Evolutionary conservation across 2,329 filamentous ascomycete genomes (phyloP).

Genomic region (Chaetomium strumarium): DNA sequence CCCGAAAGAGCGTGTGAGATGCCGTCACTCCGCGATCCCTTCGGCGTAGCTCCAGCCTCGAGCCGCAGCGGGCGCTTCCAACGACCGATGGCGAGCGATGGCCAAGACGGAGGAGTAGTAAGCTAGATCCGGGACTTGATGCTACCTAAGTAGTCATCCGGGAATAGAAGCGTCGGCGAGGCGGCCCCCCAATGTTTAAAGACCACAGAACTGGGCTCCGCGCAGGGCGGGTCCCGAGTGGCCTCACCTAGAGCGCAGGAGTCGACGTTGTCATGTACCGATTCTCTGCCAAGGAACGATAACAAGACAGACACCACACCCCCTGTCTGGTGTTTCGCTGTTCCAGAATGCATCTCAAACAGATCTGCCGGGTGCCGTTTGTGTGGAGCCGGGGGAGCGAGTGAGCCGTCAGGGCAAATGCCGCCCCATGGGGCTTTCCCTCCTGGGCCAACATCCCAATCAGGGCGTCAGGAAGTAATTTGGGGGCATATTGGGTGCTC

Average conservation of each 20-base stretch:
- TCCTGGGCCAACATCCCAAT: constrained; percentile 18
- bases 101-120: constrained; percentile 15
- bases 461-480: constrained; percentile 20
- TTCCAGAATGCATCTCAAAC: not conserved
- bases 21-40: not conserved
- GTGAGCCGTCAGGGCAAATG: constrained; percentile 6
- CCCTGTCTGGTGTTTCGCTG: not conserved
- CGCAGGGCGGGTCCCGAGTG: constrained; percentile 3
- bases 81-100: constrained; percentile 17
- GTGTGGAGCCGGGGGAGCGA: constrained; percentile 11
- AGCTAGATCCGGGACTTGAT: constrained; percentile 13
- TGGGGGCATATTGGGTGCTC: constrained; percentile 24
- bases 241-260: constrained; percentile 7
- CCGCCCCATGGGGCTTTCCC: constrained; percentile 10
- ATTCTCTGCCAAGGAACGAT: constrained; percentile 20
- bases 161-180: constrained; percentile 1
- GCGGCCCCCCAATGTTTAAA: constrained; percentile 10
- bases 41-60: constrained; percentile 16
- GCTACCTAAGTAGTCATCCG: constrained; percentile 17
- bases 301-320: not conserved
- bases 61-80: constrained; percentile 22
- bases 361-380: constrained; percentile 9
- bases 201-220: not conserved
- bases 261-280: constrained; percentile 17
- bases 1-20: not conserved